Percentiles rank a stretch among this genome's conserved stretches.
phyloP scores from a whole-genome alignment of 1,139 yeast genomes.

The Pichia cactophila region DNA sequence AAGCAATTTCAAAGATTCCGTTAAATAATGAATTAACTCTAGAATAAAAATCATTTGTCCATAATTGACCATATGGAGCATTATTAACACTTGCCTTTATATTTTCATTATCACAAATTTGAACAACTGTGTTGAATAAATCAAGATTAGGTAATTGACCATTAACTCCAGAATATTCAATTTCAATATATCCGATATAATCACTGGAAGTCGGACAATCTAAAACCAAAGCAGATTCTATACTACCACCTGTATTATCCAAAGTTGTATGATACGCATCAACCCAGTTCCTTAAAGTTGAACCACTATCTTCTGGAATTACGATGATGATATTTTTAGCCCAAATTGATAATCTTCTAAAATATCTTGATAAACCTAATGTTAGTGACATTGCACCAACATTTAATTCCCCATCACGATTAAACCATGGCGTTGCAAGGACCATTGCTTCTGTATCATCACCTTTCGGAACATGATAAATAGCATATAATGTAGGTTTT shows the following conservation, averaged over 20 bases:
- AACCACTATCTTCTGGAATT: constrained; percentile 64
- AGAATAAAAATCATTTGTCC: constrained; percentile 40
- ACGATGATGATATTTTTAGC: constrained; percentile 88
- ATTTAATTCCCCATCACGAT: constrained; percentile 51
- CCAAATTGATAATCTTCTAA: constrained; percentile 86
- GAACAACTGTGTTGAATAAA: constrained; percentile 70
- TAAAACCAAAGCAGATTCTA: constrained; percentile 83
- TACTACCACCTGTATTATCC: constrained; percentile 89
- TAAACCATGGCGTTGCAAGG: constrained; percentile 78
- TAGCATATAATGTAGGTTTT: constrained; percentile 54
- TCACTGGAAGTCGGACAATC: constrained; percentile 70
- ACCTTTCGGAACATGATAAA: constrained; percentile 88
- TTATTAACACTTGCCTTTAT: constrained; percentile 63
- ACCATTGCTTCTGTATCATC: constrained; percentile 97
- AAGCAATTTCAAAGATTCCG: constrained; percentile 61
- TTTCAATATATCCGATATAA: constrained; percentile 64
- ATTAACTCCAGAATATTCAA: constrained; percentile 80
- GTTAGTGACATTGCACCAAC: constrained; percentile 76
- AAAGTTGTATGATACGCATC: constrained; percentile 85
- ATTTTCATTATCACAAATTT: constrained; percentile 67
- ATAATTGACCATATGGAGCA: constrained; percentile 39
- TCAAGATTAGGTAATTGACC: constrained; percentile 96
- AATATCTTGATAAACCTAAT: constrained; percentile 68
- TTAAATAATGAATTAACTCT: constrained; percentile 53
- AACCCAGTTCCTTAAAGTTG: constrained; percentile 80